Evolutionary conservation across 768 basidiomycete genomes (phyloP).

Genomic region (Suillus paluster): DNA sequence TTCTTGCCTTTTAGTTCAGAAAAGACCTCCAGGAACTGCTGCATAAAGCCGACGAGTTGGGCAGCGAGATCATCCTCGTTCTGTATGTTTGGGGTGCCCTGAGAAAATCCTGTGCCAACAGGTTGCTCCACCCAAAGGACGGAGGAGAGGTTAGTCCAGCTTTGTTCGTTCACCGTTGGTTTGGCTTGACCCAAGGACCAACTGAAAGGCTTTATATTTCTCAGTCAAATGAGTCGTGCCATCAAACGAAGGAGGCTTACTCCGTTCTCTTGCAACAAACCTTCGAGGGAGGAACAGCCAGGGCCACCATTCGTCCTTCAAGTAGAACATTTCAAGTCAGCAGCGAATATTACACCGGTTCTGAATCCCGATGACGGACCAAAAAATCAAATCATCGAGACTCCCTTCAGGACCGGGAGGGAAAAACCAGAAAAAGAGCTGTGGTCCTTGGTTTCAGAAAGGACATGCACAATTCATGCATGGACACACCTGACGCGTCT

Average conservation of each 20-base stretch:
- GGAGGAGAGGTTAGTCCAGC: slow-evolving; percentile 82
- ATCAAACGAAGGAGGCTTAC: slow-evolving; percentile 40
- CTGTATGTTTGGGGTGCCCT: slow-evolving; percentile 65
- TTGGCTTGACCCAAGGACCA: slow-evolving; percentile 68
- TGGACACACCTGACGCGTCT: slow-evolving; percentile 62
- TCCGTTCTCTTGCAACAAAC: slow-evolving; percentile 77
- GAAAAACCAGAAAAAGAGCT: slow-evolving; percentile 88
- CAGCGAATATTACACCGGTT: not conserved
- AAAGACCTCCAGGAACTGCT: slow-evolving; percentile 59
- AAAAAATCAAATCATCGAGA: slow-evolving; percentile 74
- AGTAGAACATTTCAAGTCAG: not conserved
- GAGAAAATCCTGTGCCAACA: slow-evolving; percentile 78
- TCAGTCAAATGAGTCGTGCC: slow-evolving; percentile 21
- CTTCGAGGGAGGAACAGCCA: slow-evolving; percentile 75
- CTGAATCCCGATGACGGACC: slow-evolving; percentile 40
- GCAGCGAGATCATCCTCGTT: slow-evolving; percentile 63
- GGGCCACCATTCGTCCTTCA: slow-evolving; percentile 81
- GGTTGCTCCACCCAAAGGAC: slow-evolving; percentile 79
- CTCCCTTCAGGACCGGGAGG: slow-evolving; percentile 76
- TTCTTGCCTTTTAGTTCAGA: too few species aligned
- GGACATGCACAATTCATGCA: not conserved
- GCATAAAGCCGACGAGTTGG: slow-evolving; percentile 59
- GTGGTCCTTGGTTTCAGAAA: not conserved
- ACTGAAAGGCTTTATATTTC: slow-evolving; percentile 55
- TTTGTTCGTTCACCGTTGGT: slow-evolving; percentile 65